Evolutionary conservation across 495 filamentous ascomycete genomes (phyloP), one percentile per base, ranked within the genome.

Genomic region (Cercophora newfieldiana): DNA sequence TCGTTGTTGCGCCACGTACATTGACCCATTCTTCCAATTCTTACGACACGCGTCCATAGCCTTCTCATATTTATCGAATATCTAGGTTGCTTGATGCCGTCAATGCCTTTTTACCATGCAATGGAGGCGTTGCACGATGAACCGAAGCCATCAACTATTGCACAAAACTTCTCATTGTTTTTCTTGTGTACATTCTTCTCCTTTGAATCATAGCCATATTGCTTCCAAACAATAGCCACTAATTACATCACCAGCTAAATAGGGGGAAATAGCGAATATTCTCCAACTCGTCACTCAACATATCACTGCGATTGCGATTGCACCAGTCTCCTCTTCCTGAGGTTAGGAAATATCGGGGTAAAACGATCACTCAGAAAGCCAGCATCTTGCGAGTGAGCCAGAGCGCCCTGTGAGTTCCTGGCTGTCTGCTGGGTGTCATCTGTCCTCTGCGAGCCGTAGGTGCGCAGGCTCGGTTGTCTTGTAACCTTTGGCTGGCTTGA

Each of bases 391-490:
- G 37, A 44, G 37, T 44, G 18, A 18, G 21, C 51, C 14, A 26
- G 51, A 6, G 37, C 37, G 2, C 2, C 12, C 18, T 44, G 37
- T 44, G 12, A 44, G 37, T 44, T 16, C 4, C 4, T 12, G 30
- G 30, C 30, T 33, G 30, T 33, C 30, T 33, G 30, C 12, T 33
- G 30, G 30, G 30, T 5, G 30, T 44, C 37, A 16, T 2, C 18
- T 22, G 51, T 55, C 21, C 26, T 55, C 51, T 55, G 51, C 14
- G 51, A 55, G 51, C 51, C 51, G 21, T 55, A 55, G 21, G 51
- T 55, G 14, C 51, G 51, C 51, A 10, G 51, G 22, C 26, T 55
- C 7, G 51, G 26, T 22, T 55, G 16, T 55, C 26, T 55, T 10
- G 22, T 24, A 24, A 26, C 7, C 25, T 24, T 3, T 12, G 51